Evolutionary conservation across 1,139 yeast species (phyloP), one percentile per base, ranked within the genome.

Genomic region (Sugiyamaella pinicola): DNA sequence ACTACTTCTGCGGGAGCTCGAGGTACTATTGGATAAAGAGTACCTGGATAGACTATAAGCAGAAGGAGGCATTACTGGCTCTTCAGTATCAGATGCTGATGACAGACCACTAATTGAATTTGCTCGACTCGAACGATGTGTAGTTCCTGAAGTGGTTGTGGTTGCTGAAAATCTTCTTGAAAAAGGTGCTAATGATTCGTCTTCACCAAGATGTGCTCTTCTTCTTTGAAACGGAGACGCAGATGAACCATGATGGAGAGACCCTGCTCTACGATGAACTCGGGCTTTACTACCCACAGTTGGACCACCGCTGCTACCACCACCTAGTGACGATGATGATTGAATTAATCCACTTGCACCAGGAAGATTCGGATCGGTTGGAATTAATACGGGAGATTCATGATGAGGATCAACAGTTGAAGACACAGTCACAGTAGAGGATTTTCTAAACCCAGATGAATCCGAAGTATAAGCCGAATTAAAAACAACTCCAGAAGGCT

Each of bases 381-480:
- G 38, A 12, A 38, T 18, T 8, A 45, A 37, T 8, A 22, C 37
- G 28, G 58, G 57, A 33, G 49, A 47, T 21, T 55, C 48, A 29
- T 61, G 59, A 49, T 62, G 67, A 19, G 68, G 67, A 49, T 63
- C 66, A 5, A 63, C 51, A 13, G 42, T 56, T 3, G 61, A 50
- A 13, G 61, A 43, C 29, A 55, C 21, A 12, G 60, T 53, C 35
- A 62, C 56, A 13, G 65, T 52, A 9, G 67, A 59, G 3, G 68
- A 62, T 49, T 63, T 64, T 37, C 66, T 53, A 58, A 64, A 65
- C 15, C 67, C 68, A 15, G 62, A 62, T 2, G 67, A 64, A 51
- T 64, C 68, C n/a, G 61, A 46, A 5, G 68, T 66, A 45, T 64
- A 66, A 8, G 69, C 67, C 2, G 69, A 54, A 49, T 66, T 66